phyloP scores from a whole-genome alignment of 1,284 basidiomycete species.

The Ustilago lituana region DNA sequence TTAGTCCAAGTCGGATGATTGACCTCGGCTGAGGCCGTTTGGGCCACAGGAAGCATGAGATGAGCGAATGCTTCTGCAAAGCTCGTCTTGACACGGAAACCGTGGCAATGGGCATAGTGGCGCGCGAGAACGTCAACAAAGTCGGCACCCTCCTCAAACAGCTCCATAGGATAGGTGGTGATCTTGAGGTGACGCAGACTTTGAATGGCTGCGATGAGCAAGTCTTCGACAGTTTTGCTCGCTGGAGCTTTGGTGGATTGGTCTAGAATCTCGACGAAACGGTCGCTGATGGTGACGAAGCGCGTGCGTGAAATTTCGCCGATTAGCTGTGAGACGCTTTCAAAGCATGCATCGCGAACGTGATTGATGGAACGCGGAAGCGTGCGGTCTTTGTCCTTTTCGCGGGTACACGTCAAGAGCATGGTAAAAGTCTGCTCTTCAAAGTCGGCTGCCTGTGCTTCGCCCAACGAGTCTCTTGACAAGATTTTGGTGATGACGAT shows the following conservation, averaged over 20 bases:
- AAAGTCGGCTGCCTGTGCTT: conserved; percentile 46
- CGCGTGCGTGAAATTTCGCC: conserved; percentile 58
- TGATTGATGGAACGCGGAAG: conserved; percentile 34
- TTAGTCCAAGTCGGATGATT: conserved; percentile 95
- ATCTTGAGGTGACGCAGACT: conserved; percentile 62
- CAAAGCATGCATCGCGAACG: conserved; percentile 58
- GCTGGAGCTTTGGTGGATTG: conserved; percentile 48
- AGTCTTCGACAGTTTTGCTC: conserved; percentile 57
- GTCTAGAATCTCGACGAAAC: conserved; percentile 60
- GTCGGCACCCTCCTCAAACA: conserved; percentile 92
- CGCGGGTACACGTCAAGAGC: conserved; percentile 56
- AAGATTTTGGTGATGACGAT: conserved; percentile 40
- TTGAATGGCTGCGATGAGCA: conserved; percentile 59
- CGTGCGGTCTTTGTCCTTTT: conserved; percentile 49
- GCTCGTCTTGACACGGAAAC: conserved; percentile 81
- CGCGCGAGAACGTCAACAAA: conserved; percentile 85
- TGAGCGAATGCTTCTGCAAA: conserved; percentile 85
- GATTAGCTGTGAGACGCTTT: conserved; percentile 56
- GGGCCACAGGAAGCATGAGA: conserved; percentile 84
- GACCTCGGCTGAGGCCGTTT: conserved; percentile 94
- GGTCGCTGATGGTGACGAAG: conserved; percentile 60
- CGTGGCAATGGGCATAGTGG: conserved; percentile 85
- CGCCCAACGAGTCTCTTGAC: conserved; percentile 21
- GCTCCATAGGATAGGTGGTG: conserved; percentile 84
- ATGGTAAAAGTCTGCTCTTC: conserved; percentile 56